Evolutionary conservation across 495 filamentous ascomycete species (phyloP).

Genomic region (Tuber borchii): DNA sequence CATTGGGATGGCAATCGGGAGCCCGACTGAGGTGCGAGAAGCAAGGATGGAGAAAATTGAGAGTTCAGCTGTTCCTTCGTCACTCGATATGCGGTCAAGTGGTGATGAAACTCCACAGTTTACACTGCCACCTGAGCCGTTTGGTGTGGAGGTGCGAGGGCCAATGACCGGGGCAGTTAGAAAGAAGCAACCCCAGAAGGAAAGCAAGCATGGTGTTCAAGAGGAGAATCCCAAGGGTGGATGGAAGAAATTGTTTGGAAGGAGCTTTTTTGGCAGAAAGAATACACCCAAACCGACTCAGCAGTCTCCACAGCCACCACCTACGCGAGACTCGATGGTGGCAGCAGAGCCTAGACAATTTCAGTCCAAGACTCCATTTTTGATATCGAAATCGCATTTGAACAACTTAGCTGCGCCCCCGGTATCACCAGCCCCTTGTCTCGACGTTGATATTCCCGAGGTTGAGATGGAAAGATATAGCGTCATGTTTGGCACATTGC

Average conservation of each 20-base stretch:
- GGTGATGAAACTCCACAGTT: conserved; percentile 12
- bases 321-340: conserved; percentile 10
- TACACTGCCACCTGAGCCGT: conserved; percentile 19
- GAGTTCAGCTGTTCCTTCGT: conserved; percentile 2
- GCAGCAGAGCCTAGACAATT: background rate
- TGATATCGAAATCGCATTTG: conserved; percentile 16
- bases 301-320: conserved; percentile 17
- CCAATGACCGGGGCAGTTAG: conserved; percentile 17
- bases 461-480: conserved; percentile 83
- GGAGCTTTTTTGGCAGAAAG: conserved; percentile 32
- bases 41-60: conserved; percentile 8
- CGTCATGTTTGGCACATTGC: conserved; percentile 81
- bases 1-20: conserved; percentile 58
- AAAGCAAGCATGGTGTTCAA: conserved; percentile 7
- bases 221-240: conserved; percentile 31
- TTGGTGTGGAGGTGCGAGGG: conserved; percentile 25
- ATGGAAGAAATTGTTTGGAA: conserved; percentile 40
- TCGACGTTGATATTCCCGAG: conserved; percentile 75
- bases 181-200: conserved; percentile 12
- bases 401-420: conserved; percentile 13
- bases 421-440: conserved; percentile 31
- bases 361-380: background rate
- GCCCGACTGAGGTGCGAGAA: conserved; percentile 44
- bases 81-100: background rate
- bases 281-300: conserved; percentile 12